These are phyloP conservation scores for Dalbergia cochinchinensis DNA, from an alignment of 306 rosid species.

Conservation along the genomic window DNA sequence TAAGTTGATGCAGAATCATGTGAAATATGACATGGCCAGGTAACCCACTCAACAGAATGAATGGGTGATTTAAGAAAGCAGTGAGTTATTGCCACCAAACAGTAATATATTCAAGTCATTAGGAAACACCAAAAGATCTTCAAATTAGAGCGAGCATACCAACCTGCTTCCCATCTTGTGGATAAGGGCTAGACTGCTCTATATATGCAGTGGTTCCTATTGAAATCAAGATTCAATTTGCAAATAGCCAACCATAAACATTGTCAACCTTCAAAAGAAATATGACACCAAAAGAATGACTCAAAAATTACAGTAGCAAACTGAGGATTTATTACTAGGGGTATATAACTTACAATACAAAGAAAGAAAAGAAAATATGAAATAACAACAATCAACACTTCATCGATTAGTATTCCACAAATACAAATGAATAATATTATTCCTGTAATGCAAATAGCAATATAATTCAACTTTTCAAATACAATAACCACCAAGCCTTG, in stretches of 20 bases:
- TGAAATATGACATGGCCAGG: constrained; percentile 22
- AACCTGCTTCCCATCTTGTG: constrained; percentile 96
- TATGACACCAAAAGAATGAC: constrained; percentile 37
- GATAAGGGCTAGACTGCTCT: constrained; percentile 86
- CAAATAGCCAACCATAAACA: constrained; percentile 48
- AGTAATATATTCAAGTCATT: constrained; percentile 13
- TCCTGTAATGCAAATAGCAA: neutral
- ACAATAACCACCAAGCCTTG: neutral
- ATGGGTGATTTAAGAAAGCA: constrained; percentile 20
- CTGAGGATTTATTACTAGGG: neutral
- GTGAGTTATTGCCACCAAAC: neutral
- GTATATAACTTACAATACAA: neutral
- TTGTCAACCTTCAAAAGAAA: constrained; percentile 47
- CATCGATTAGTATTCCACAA: neutral
- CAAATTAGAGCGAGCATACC: constrained; percentile 22
- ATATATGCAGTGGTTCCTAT: constrained; percentile 83
- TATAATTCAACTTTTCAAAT: constrained; percentile 23
- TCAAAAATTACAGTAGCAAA: constrained; percentile 28
- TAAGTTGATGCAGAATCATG: constrained; percentile 29
- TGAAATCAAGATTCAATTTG: constrained; percentile 51
- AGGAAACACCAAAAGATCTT: constrained; percentile 1
- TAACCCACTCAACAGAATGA: constrained; percentile 20
- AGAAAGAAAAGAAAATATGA: constrained; percentile 4
- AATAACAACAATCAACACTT: neutral
- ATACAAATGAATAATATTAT: constrained; percentile 7